phyloP scores from a whole-genome alignment of 768 basidiomycete species.

The Phanerochaete carnosa region DNA sequence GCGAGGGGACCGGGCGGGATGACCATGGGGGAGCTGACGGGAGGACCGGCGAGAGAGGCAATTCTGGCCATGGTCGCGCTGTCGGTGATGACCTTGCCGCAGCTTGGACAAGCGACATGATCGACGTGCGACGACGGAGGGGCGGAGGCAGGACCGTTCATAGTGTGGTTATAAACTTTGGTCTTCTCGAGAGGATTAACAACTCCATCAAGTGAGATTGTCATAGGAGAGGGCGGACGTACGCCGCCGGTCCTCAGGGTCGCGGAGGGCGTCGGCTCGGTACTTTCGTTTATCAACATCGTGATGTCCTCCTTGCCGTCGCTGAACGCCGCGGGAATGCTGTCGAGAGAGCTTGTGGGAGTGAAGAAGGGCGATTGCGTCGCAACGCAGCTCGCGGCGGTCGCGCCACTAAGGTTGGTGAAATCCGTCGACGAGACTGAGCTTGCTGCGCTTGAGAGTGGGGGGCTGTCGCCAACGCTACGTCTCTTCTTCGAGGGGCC shows the following conservation, averaged over 20 bases:
- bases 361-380: constrained; percentile 23
- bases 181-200: constrained; percentile 22
- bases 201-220: constrained; percentile 52
- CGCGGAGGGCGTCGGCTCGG: constrained; percentile 19
- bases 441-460: constrained; percentile 19
- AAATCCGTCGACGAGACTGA: constrained; percentile 15
- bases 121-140: constrained; percentile 40
- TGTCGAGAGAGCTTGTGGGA: constrained; percentile 23
- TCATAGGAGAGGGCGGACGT: constrained; percentile 36
- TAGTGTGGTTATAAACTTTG: constrained; percentile 26
- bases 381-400: constrained; percentile 4
- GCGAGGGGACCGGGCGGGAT: constrained; percentile 55
- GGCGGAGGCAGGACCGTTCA: constrained; percentile 38
- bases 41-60: constrained; percentile 17
- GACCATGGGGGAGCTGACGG: constrained; percentile 35
- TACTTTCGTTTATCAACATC: constrained; percentile 11
- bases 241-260: constrained; percentile 9
- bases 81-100: constrained; percentile 49
- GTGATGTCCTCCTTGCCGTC: constrained; percentile 20
- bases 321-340: constrained; percentile 18
- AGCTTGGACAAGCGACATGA: constrained; percentile 49
- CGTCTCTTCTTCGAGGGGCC: constrained; percentile 46
- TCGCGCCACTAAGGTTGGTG: constrained; percentile 15
- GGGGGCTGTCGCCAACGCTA: constrained; percentile 29
- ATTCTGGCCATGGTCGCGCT: constrained; percentile 33